phyloP scores from a whole-genome alignment of 495 filamentous ascomycete species.

The Pyrenula massariospora region DNA sequence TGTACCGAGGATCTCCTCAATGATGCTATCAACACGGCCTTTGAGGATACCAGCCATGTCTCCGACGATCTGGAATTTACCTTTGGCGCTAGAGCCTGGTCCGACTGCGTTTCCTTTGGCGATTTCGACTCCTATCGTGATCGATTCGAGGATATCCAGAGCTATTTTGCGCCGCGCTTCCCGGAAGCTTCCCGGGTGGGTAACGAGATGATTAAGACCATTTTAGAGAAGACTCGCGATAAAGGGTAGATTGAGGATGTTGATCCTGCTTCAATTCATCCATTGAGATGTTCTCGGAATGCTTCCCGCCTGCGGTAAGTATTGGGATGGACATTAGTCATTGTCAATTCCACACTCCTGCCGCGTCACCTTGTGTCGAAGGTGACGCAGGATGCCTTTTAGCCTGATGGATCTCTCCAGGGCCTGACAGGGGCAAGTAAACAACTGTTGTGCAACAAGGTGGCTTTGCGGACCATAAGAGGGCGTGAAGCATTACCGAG shows the following conservation, averaged over 20 bases:
- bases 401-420: too few relatives aligned
- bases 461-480: too few relatives aligned
- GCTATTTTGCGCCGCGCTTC: constrained; percentile 85
- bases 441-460: too few relatives aligned
- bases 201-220: constrained; percentile 94
- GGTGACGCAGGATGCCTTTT: too few relatives aligned
- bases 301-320: too few relatives aligned
- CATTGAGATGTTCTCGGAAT: too few relatives aligned
- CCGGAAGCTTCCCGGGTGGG: constrained; percentile 73
- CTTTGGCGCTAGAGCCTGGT: constrained; percentile 91
- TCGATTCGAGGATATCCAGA: constrained; percentile 77
- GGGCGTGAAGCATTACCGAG: too few relatives aligned
- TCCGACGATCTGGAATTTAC: constrained; percentile 94
- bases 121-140: constrained; percentile 85
- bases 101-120: constrained; percentile 78
- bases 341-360: too few relatives aligned
- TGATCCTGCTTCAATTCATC: too few relatives aligned
- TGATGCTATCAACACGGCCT: constrained; percentile 73
- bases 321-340: too few relatives aligned
- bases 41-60: constrained; percentile 79
- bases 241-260: background rate
- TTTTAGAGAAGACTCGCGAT: constrained; percentile 61
- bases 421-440: too few relatives aligned
- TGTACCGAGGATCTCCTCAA: constrained; percentile 71
- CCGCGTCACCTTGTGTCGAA: too few relatives aligned